A percentile compares a stretch with the other conserved stretches of the same genome.
Conservation (phyloP, 1,139 yeast genomes). For the Blastobotrys niveus region DNA sequence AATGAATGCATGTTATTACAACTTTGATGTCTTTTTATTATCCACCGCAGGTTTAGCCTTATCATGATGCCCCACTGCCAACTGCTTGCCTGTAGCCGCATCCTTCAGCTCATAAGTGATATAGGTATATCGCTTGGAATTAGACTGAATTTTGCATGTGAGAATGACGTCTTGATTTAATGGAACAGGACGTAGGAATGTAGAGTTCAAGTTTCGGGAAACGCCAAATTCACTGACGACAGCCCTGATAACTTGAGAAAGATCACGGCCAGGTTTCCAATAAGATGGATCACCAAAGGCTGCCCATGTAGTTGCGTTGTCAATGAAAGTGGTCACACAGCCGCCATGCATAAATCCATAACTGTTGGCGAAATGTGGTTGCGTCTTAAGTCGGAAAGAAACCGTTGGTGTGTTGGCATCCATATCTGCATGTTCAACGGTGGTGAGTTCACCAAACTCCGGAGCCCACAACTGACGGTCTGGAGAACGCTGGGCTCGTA, state of each 20-base stretch:
- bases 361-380: constrained; percentile 12
- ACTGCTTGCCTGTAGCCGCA: constrained; percentile 21
- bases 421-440: constrained; percentile 6
- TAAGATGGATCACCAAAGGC: constrained; percentile 26
- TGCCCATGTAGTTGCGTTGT: constrained; percentile 27
- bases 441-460: background rate
- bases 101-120: constrained; percentile 13
- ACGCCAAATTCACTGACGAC: constrained; percentile 24
- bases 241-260: constrained; percentile 14
- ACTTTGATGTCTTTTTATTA: too few species aligned
- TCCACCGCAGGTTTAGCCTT: constrained; percentile 22
- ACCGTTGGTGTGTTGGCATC: constrained; percentile 7
- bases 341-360: constrained; percentile 33
- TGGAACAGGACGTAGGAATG: constrained; percentile 31
- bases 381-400: constrained; percentile 11
- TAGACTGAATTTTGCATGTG: constrained; percentile 24
- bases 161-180: constrained; percentile 24
- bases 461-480: background rate
- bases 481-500: background rate
- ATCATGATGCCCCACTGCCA: constrained; percentile 31
- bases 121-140: constrained; percentile 28
- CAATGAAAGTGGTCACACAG: constrained; percentile 31
- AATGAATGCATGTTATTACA: too few species aligned
- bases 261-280: constrained; percentile 23
- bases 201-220: constrained; percentile 28